Percentiles rank a stretch among this genome's conserved stretches.
These are phyloP conservation scores for Hypoxylon sp. DNA, from an alignment of 2,329 filamentous ascomycete genomes.

Conservation along the genomic window DNA sequence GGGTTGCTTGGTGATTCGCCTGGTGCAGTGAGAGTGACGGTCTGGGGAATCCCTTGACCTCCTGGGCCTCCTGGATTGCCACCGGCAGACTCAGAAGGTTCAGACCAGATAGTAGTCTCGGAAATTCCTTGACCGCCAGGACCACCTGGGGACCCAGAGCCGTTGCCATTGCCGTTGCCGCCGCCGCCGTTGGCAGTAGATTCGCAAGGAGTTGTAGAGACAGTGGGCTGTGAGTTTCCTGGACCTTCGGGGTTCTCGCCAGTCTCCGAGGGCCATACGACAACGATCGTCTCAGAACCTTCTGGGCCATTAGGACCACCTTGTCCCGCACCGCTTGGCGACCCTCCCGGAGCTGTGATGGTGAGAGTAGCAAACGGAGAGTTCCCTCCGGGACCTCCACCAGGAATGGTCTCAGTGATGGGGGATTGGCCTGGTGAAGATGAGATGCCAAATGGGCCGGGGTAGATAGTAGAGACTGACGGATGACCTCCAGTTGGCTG, in stretches of 20 bases:
- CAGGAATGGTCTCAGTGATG: slow-evolving; percentile 28
- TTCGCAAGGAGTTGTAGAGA: slow-evolving; percentile 28
- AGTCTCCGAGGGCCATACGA: slow-evolving; percentile 26
- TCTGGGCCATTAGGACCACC: slow-evolving; percentile 29
- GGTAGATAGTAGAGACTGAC: slow-evolving; percentile 33
- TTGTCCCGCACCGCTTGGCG: slow-evolving; percentile 30
- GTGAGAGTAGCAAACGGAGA: slow-evolving; percentile 40
- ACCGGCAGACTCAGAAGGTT: slow-evolving; percentile 17
- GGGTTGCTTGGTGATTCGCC: slow-evolving; percentile 27
- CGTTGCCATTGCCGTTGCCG: no score
- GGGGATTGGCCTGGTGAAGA: slow-evolving; percentile 33
- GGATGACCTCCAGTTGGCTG: slow-evolving; percentile 15
- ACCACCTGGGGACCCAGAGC: slow-evolving; percentile 29
- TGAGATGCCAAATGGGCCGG: slow-evolving; percentile 38
- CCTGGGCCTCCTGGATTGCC: slow-evolving; percentile 29
- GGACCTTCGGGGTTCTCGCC: slow-evolving; percentile 21
- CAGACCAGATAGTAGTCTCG: slow-evolving; percentile 27
- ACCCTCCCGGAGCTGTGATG: slow-evolving; percentile 38
- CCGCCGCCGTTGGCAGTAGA: slow-evolving; percentile 22
- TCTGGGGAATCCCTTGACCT: slow-evolving; percentile 27
- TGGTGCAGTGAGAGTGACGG: slow-evolving; percentile 33
- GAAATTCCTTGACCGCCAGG: slow-evolving; percentile 33
- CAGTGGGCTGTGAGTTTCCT: slow-evolving; percentile 22
- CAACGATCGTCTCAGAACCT: slow-evolving; percentile 25
- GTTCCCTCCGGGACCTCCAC: slow-evolving; percentile 28